A percentile compares a stretch with the other conserved stretches of the same genome.
Evolutionary conservation across 495 filamentous ascomycete species (phyloP).

Genomic region (Annulohypoxylon bovei): DNA sequence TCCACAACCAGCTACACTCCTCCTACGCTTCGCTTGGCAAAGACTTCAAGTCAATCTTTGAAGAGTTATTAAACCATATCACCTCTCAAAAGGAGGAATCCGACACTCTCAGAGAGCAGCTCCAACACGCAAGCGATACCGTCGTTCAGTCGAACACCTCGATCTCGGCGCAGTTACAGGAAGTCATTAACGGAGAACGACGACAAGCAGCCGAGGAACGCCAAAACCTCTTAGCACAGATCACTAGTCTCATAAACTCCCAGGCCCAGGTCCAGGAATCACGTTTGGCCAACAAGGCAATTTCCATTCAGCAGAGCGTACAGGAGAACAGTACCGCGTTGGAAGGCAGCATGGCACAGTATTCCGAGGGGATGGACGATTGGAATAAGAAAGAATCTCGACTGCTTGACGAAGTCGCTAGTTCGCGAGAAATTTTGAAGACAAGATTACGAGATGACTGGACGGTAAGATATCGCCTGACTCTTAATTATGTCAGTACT

Average conservation of each 20-base stretch:
- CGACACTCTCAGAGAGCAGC: slow-evolving; percentile 72
- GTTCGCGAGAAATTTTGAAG: slow-evolving; percentile 80
- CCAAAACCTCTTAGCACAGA: slow-evolving; percentile 75
- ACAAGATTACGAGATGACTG: slow-evolving; percentile 87
- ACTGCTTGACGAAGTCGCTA: slow-evolving; percentile 74
- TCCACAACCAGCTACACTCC: slow-evolving; percentile 82
- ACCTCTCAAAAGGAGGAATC: slow-evolving; percentile 82
- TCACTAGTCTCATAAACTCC: slow-evolving; percentile 75
- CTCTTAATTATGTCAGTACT: neutral
- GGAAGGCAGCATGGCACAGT: slow-evolving; percentile 69
- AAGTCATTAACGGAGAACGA: slow-evolving; percentile 78
- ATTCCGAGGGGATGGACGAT: slow-evolving; percentile 74
- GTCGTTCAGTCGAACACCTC: slow-evolving; percentile 72
- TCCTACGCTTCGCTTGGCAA: slow-evolving; percentile 91
- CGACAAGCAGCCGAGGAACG: slow-evolving; percentile 78
- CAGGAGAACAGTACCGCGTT: slow-evolving; percentile 67
- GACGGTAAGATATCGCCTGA: slow-evolving; percentile 65
- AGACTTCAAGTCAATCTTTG: slow-evolving; percentile 87
- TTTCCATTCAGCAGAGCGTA: slow-evolving; percentile 69
- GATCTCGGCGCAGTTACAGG: slow-evolving; percentile 73
- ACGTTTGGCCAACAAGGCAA: slow-evolving; percentile 72
- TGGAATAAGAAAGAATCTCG: slow-evolving; percentile 77
- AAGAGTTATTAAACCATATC: slow-evolving; percentile 76
- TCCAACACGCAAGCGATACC: slow-evolving; percentile 71
- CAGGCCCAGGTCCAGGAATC: slow-evolving; percentile 77